Conservation (phyloP, 371 early-diverging fungal genomes). For the Apophysomyces ossiformis region DNA sequence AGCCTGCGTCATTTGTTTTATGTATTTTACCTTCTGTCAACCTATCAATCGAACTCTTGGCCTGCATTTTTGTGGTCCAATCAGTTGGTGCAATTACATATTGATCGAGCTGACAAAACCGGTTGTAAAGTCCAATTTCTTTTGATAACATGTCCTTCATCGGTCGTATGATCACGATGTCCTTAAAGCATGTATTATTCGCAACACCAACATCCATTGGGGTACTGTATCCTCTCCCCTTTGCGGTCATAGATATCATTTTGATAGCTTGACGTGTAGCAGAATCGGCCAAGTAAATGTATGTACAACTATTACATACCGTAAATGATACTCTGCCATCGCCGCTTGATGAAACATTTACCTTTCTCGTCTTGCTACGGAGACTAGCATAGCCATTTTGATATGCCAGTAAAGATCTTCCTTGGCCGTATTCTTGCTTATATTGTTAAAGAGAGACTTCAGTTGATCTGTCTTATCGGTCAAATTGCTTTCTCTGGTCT, state of each 20-base stretch:
- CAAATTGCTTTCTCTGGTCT: conserved; percentile 15
- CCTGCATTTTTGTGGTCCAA: conserved; percentile 59
- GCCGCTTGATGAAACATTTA: conserved; percentile 14
- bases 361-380: conserved; percentile 45
- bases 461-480: conserved; percentile 18
- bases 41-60: conserved; percentile 70
- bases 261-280: conserved; percentile 82
- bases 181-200: conserved; percentile 40
- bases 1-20: conserved; percentile 1
- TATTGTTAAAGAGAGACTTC: conserved; percentile 32
- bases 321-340: neutral
- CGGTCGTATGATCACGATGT: conserved; percentile 70
- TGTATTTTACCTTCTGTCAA: conserved; percentile 62
- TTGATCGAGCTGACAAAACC: conserved; percentile 49
- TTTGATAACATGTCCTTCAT: conserved; percentile 83
- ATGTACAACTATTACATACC: conserved; percentile 54
- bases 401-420: conserved; percentile 65
- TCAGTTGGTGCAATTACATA: conserved; percentile 51
- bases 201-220: conserved; percentile 79
- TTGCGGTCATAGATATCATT: conserved; percentile 77
- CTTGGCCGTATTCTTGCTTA: conserved; percentile 58
- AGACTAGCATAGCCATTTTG: conserved; percentile 60
- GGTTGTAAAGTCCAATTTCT: conserved; percentile 80
- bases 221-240: conserved; percentile 86
- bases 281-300: conserved; percentile 79